Percentiles rank a stretch among this genome's conserved stretches.
Evolutionary conservation across 2,329 filamentous ascomycete species (phyloP).

Genomic region (Fusarium penzigii): DNA sequence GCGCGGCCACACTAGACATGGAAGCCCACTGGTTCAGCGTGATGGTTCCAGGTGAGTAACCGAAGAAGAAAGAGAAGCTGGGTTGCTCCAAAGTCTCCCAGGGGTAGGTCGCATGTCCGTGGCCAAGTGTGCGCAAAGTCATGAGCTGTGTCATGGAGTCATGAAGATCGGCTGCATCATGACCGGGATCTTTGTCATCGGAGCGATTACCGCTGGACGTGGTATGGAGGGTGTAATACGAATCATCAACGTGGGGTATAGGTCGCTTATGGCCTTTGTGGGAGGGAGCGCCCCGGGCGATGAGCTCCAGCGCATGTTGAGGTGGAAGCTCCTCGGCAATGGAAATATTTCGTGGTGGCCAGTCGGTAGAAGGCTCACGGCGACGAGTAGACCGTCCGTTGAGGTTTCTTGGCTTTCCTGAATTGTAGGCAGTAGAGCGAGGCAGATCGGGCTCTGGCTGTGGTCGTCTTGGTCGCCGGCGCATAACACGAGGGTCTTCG

Average conservation of each 20-base stretch:
- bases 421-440: slow-evolving; percentile 11
- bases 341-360: slow-evolving; percentile 57
- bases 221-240: slow-evolving; percentile 58
- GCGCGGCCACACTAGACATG: slow-evolving; percentile 56
- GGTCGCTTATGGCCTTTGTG: slow-evolving; percentile 56
- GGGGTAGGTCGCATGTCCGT: slow-evolving; percentile 47
- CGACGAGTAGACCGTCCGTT: slow-evolving; percentile 22
- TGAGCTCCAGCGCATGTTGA: slow-evolving; percentile 56
- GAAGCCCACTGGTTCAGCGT: slow-evolving; percentile 71
- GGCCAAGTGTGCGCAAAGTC: slow-evolving; percentile 51
- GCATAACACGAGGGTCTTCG: slow-evolving; percentile 27
- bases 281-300: slow-evolving; percentile 58
- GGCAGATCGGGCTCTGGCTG: slow-evolving; percentile 32
- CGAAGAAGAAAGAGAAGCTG: slow-evolving; percentile 68
- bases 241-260: slow-evolving; percentile 56
- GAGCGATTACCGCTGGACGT: slow-evolving; percentile 47
- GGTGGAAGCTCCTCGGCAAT: slow-evolving; percentile 52
- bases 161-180: slow-evolving; percentile 52
- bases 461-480: slow-evolving; percentile 45
- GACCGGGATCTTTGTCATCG: slow-evolving; percentile 39
- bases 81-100: slow-evolving; percentile 77
- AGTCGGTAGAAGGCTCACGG: slow-evolving; percentile 46
- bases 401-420: slow-evolving; percentile 15
- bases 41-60: slow-evolving; percentile 66
- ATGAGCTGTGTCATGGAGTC: slow-evolving; percentile 60